Evolutionary conservation across 306 rosid genomes (phyloP), one percentile per base, ranked within the genome.

Genomic region (Dalbergia cultrata): DNA sequence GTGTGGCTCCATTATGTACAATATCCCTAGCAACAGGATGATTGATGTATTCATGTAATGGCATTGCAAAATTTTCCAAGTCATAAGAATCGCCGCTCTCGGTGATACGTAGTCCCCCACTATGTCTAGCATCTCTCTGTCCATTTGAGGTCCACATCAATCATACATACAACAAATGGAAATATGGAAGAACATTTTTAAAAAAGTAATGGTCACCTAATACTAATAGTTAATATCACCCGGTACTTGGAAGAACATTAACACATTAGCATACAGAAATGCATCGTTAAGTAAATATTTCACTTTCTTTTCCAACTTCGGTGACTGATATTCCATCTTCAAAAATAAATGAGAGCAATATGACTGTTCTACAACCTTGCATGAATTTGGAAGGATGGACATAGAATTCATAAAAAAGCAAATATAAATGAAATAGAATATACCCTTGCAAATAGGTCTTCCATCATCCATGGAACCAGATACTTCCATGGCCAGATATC

Each of bases 401-500:
- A 66, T 17, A 52, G 31, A 62, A 49, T 72, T 59, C 56, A 64
- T 10, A 56, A 31, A 79, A 5, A 67, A 21, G 54, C 5, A 49
- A 61, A 75, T 43, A 63, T 22, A 68, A 43, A 61, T 22, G 44
- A 74, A 58, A 67, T 31, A 44, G 72, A 65, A 72, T 77, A 65
- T 89, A 93, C 99, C 89, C 98, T 91, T 62, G 90, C 74, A 85
- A 96, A 96, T 57, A 93, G 90, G 82, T 96, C 99, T 82, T 86
- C 87, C 80, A 97, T 88, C 97, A 96, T 96, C 99, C 98, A 92
- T 0, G 97, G 99, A 83, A 96, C 99, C 81, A 93, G 90, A 85
- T 92, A 90, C 85, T 96, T 96, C 99, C 99, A 96, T 3, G 99
- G 99, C 99, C 99, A 96, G 69, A 96, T 93, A 85, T 92, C 98